Percentiles rank a stretch among this genome's conserved stretches.
These are phyloP conservation scores for Saccharomyces hybrid DNA, from an alignment of 1,139 yeast species.

Conservation along the genomic window DNA sequence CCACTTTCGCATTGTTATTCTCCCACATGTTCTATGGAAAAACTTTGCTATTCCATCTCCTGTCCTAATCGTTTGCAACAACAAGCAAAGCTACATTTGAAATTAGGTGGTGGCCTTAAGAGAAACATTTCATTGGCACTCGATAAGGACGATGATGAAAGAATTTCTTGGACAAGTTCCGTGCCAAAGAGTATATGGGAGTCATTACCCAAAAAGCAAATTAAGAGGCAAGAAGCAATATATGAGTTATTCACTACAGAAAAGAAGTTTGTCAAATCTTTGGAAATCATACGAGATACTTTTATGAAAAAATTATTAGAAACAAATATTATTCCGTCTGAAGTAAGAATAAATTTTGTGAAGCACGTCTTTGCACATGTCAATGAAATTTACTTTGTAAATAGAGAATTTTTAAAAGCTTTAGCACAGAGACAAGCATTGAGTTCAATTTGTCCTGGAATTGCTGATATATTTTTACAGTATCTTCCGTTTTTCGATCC, in stretches of 20 bases:
- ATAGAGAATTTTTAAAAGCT: constrained; percentile 80
- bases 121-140: constrained; percentile 78
- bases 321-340: constrained; percentile 78
- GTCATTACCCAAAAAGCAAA: constrained; percentile 72
- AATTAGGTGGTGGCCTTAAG: constrained; percentile 79
- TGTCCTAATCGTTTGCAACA: constrained; percentile 95
- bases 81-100: constrained; percentile 83
- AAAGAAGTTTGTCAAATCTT: constrained; percentile 87
- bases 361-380: constrained; percentile 89
- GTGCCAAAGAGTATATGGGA: constrained; percentile 79
- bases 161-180: constrained; percentile 89
- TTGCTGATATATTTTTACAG: constrained; percentile 83
- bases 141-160: constrained; percentile 68
- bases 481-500: constrained; percentile 85
- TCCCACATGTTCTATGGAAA: constrained; percentile 87
- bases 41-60: constrained; percentile 85
- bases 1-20: constrained; percentile 90
- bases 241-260: constrained; percentile 92
- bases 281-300: constrained; percentile 87
- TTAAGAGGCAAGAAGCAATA: constrained; percentile 89
- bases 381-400: constrained; percentile 76
- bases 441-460: constrained; percentile 73
- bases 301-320: constrained; percentile 88
- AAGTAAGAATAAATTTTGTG: constrained; percentile 83
- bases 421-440: constrained; percentile 81